A percentile compares a stretch with the other conserved stretches of the same genome.
Conservation (phyloP, 1,139 yeast genomes). For the Saccharomyces pastorianus region DNA sequence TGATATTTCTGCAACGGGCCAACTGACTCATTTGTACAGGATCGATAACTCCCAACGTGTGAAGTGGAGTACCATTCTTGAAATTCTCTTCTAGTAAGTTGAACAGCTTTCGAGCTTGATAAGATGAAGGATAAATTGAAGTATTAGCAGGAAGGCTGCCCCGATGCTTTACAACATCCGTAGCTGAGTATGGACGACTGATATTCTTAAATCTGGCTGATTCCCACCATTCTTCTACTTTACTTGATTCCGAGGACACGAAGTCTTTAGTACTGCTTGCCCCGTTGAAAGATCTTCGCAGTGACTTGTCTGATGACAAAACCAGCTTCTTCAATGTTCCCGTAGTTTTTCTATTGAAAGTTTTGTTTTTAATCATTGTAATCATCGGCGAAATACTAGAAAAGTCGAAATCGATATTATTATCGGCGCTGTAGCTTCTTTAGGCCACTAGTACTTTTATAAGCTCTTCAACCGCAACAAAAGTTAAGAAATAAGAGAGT, state of each 20-base stretch:
- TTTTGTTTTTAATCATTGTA: background rate
- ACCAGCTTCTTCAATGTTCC: background rate
- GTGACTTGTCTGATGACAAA: background rate
- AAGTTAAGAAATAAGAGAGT: background rate
- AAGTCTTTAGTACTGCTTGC: slow-evolving; percentile 4
- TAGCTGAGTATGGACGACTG: slow-evolving; percentile 46
- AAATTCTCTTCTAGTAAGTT: slow-evolving; percentile 37
- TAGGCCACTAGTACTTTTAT: background rate
- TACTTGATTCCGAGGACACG: slow-evolving; percentile 20
- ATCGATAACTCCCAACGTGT: slow-evolving; percentile 55
- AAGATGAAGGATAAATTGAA: slow-evolving; percentile 41
- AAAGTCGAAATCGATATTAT: background rate
- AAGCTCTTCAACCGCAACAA: background rate
- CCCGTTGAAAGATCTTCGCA: background rate
- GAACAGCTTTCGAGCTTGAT: slow-evolving; percentile 48
- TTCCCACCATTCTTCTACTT: slow-evolving; percentile 46
- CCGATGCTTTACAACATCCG: slow-evolving; percentile 45
- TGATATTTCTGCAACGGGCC: slow-evolving; percentile 41
- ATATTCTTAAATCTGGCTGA: slow-evolving; percentile 43
- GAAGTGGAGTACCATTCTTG: slow-evolving; percentile 40
- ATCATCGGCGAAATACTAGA: background rate
- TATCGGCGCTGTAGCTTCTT: background rate
- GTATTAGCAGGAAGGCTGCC: slow-evolving; percentile 39
- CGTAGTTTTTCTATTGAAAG: background rate
- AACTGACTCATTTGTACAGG: slow-evolving; percentile 56